phyloP scores from a whole-genome alignment of 2,329 filamentous ascomycete species.

The Apiospora sp. region DNA sequence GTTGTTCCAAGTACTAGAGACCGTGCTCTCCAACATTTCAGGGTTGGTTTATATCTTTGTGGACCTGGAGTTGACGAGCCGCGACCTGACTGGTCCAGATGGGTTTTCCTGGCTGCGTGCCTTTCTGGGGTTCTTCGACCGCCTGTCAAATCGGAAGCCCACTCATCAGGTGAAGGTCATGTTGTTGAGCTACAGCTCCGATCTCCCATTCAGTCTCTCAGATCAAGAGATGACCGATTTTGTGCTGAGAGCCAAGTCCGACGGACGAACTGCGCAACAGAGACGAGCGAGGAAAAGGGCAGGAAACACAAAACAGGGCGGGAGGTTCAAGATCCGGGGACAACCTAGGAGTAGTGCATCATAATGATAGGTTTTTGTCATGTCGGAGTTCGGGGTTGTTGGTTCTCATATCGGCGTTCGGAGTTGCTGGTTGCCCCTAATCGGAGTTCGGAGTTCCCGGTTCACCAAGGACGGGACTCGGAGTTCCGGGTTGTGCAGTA shows the following conservation, averaged over 20 bases:
- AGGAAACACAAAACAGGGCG: background rate
- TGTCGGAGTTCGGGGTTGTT: too few relatives aligned
- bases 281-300: background rate
- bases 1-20: background rate
- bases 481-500: too few relatives aligned
- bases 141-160: background rate
- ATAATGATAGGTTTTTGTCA: too few relatives aligned
- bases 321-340: background rate
- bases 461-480: too few relatives aligned
- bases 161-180: background rate
- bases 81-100: background rate
- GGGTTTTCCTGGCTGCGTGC: background rate
- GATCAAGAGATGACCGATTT: background rate
- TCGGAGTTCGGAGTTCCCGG: too few relatives aligned
- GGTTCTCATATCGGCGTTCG: too few relatives aligned
- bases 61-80: background rate
- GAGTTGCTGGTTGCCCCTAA: too few relatives aligned
- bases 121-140: background rate
- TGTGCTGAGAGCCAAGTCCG: background rate
- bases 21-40: background rate
- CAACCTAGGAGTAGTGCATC: too few relatives aligned
- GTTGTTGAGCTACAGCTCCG: background rate
- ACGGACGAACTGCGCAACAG: background rate
- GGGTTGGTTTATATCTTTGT: background rate
- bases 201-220: background rate